Evolutionary conservation across 1,284 basidiomycete species (phyloP).

Genomic region (Moesziomyces sp.): DNA sequence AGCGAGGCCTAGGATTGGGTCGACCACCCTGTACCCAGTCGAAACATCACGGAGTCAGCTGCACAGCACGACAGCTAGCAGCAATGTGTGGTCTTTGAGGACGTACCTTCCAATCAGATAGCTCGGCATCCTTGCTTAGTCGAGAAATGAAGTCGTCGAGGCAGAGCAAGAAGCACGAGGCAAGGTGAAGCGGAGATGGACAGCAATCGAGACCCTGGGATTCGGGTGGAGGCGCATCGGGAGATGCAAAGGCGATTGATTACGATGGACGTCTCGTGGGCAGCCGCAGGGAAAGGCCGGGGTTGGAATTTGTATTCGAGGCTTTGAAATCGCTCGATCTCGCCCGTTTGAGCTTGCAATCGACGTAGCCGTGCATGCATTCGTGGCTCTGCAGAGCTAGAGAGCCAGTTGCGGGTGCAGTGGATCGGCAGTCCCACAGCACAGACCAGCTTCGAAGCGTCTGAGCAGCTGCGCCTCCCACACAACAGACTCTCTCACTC

Average conservation of each 20-base stretch:
- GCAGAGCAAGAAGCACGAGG: neutral
- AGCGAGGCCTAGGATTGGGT: conserved; percentile 60
- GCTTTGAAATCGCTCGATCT: neutral
- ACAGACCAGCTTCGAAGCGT: conserved; percentile 20
- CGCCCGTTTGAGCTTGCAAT: neutral
- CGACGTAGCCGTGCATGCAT: neutral
- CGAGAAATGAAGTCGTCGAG: neutral
- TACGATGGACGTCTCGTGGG: neutral
- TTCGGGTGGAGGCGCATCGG: neutral
- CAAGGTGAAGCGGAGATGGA: too few relatives aligned
- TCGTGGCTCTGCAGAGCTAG: conserved; percentile 2
- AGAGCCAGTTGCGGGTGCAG: too few relatives aligned
- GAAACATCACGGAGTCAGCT: conserved; percentile 3
- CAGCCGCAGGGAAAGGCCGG: too few relatives aligned
- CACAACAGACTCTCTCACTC: neutral
- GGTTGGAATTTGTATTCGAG: neutral
- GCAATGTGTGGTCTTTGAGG: neutral
- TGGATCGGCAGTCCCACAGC: conserved; percentile 2
- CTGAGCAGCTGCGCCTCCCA: too few relatives aligned
- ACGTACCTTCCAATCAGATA: conserved; percentile 43
- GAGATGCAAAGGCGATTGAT: neutral
- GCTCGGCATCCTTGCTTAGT: conserved; percentile 17
- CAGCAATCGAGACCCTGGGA: neutral
- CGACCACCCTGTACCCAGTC: conserved; percentile 21
- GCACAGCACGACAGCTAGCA: neutral